phyloP scores from a whole-genome alignment of 345 rosid genomes.

The Fremontodendron californicum region DNA sequence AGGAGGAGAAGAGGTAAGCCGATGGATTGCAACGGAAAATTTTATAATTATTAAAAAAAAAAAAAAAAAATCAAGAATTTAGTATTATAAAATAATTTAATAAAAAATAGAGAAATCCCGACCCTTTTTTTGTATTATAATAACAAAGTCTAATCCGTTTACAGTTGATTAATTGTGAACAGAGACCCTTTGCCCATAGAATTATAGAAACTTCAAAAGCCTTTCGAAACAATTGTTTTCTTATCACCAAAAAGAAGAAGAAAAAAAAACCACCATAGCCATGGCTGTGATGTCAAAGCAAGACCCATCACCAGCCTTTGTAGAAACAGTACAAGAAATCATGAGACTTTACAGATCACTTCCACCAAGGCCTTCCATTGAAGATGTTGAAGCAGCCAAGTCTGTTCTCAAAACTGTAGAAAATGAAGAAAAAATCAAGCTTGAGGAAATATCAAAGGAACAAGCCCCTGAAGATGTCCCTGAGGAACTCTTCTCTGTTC shows the following conservation, averaged over 20 bases:
- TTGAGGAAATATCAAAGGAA: slow-evolving; percentile 43
- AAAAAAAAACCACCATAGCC: slow-evolving; percentile 21
- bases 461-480: slow-evolving; percentile 40
- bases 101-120: neutral
- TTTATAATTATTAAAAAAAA: neutral
- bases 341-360: slow-evolving; percentile 49
- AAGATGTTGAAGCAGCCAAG: slow-evolving; percentile 57
- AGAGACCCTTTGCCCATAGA: neutral
- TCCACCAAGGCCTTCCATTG: slow-evolving; percentile 55
- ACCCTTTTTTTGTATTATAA: neutral
- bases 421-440: slow-evolving; percentile 37
- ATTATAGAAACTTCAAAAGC: neutral
- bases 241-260: neutral
- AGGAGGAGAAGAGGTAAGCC: no score
- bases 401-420: slow-evolving; percentile 41
- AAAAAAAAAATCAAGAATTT: no score
- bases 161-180: neutral
- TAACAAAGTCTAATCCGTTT: neutral
- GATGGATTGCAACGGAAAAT: no score
- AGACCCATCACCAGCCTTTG: slow-evolving; percentile 35
- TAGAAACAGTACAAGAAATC: slow-evolving; percentile 47
- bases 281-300: slow-evolving; percentile 39
- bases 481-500: slow-evolving; percentile 38
- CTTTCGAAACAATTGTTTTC: neutral
- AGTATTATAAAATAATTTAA: no score